Evolutionary conservation across 371 early-diverging fungal species (phyloP), one percentile per base, ranked within the genome.

Genomic region (Lichtheimia hyalospora): DNA sequence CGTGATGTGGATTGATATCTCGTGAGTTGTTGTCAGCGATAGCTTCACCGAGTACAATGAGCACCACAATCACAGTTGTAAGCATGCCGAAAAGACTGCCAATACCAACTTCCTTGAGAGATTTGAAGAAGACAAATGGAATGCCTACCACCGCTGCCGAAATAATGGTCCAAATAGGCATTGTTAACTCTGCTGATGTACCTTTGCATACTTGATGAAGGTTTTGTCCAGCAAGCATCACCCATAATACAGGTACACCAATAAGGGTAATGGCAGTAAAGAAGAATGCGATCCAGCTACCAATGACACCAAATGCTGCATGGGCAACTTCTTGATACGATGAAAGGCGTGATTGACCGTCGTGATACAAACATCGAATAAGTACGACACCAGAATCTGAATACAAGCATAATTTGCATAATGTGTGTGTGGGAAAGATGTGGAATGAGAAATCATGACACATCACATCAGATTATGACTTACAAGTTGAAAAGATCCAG

Each of bases 21-120:
- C 40, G 58, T 2, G 48, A 18, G 23, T 46, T 28, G 5, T 61
- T 40, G 27, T 69, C 59, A 16, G 57, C 57, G 27, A 80, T 41
- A 12, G 75, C 61, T 57, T 64, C 68, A 49, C 68, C 62, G 28
- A 82, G 57, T 2, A 77, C 70, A 16, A 78, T 74, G 44, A 74
- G 28, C 7, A 82, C 70, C 4, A 71, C 73, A 28, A 75, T 61
- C 0, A 81, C 41, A 0, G 84, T 79, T 0, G 81, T 71, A 5
- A 84, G 24, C 66, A 69, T 53, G 64, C 75, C 73, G 16, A 66
- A 59, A 2, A 69, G 59, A 20, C 64, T 63, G 15, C 84, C 55
- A 52, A 89, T 68, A 6, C 89, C 89, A 20, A 89, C 86, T 65
- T 93, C 94, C 54, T 87, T 87, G 71, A 90, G 80, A 14, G 87